Evolutionary conservation across 139 green algal genomes (phyloP), one percentile per base, ranked within the genome.

Genomic region (Raphidocelis subcapitata): DNA sequence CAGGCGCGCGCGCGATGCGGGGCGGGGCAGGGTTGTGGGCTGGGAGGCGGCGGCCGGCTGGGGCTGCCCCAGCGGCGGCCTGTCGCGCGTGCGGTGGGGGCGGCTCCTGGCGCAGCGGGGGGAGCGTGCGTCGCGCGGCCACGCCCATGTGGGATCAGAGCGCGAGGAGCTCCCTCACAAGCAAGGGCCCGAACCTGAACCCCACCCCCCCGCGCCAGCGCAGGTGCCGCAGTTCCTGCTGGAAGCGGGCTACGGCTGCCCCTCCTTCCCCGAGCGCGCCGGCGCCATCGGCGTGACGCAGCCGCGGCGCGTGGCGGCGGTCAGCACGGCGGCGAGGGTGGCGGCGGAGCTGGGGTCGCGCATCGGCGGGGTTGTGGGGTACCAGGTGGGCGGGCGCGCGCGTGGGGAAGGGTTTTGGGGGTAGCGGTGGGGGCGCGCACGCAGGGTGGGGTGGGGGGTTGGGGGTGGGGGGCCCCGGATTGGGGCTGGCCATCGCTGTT

Each of bases 171-270:
- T n/a, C n/a, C n/a, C n/a, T n/a, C n/a, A n/a, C n/a, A n/a, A n/a
- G n/a, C n/a, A n/a, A n/a, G n/a, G n/a, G n/a, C n/a, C n/a, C n/a
- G n/a, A 56, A 16, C 49, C 49, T n/a, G 16, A 20, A 56, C n/a
- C 31, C 21, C 36, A 23, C 51, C 18, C 69, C 36, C 36, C 46
- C n/a, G n/a, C n/a, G n/a, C n/a, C n/a, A n/a, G n/a, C n/a, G n/a
- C 89, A 97, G 87, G 90, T 97, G 23, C 94, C 94, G 3, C 94
- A 99, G 64, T 99, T 99, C 74, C 82, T 98, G 57, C 87, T 91
- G 56, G 94, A 99, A 79, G 93, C 93, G 8, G 94, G 95, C 0
- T 98, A 93, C 73, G 93, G 95, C 36, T 90, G 83, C 76, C 4
- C 1, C 0, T 54, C 75, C 20, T 95, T 93, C 65, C 81, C 89